Evolutionary conservation across 345 rosid species (phyloP), one percentile per base, ranked within the genome.

Genomic region (Rhodamnia rubescens): DNA sequence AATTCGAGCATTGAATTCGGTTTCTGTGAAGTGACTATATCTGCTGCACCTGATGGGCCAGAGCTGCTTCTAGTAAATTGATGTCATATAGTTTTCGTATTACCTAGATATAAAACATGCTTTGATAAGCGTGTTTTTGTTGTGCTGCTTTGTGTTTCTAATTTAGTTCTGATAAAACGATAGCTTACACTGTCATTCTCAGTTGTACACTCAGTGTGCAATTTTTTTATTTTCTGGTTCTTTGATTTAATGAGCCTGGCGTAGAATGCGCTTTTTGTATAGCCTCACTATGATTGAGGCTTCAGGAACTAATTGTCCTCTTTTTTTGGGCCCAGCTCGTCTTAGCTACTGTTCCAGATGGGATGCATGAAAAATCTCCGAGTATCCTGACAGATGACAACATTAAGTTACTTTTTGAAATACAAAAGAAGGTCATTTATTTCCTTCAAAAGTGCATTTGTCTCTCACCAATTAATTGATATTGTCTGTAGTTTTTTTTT

Each of bases 391-490:
- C 99, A 6, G 97, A 96, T 54, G 91, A 91, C 56, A 97, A 93
- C 87, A 94, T 97, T 82, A 95, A 96, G 92, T 91, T 97, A 86
- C 96, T 96, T 84, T 97, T 97, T 86, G 97, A 97, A 74, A 90
- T 97, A 87, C 99, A 97, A 85, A 96, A 93, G 90, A 97, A 93
- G 99, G 99, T 97, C 87, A 24, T 49, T 74, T 14, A 61, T 88
- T 83, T 85, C 53, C 83, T 61, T 75, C 11, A 40, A 69, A 57
- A 83, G 27, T 83, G 49, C 40, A 40, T 12, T 82, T 84, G 83
- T 82, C 47, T 55, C 20, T 15, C 51, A 10, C 53, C 51, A 53
- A 9, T 54, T 80, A 44, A 49, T 75, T 58, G 29, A 84, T 47
- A 27, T 22, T 15, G 15, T 58, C 42, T 82, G 26, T 36, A 26